A percentile compares a stretch with the other conserved stretches of the same genome.
These are phyloP conservation scores for Aspergillus fumigatiaffinis DNA, from an alignment of 2,329 filamentous ascomycete species.

Conservation along the genomic window DNA sequence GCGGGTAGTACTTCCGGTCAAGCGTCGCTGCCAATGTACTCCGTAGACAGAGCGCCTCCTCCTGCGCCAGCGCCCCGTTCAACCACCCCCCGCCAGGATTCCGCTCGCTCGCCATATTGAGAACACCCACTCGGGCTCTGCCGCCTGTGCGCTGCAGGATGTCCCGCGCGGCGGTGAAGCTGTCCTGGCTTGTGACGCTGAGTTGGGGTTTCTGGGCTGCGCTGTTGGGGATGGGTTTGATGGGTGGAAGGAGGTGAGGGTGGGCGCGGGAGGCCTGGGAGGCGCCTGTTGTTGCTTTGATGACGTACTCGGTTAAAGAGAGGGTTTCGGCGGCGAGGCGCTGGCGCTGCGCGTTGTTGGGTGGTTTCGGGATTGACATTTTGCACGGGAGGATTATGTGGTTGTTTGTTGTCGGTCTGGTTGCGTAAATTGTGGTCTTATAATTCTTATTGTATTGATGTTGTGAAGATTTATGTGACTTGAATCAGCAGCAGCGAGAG, in stretches of 20 bases:
- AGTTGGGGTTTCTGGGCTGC: slow-evolving; percentile 1
- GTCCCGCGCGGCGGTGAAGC: slow-evolving; percentile 9
- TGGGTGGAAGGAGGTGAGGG: background rate
- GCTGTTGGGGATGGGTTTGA: background rate
- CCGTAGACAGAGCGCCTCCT: slow-evolving; percentile 61
- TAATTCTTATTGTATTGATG: background rate
- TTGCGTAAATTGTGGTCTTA: background rate
- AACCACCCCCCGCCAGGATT: slow-evolving; percentile 58
- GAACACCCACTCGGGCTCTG: slow-evolving; percentile 31
- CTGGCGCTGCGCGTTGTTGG: slow-evolving; percentile 9
- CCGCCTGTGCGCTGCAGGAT: slow-evolving; percentile 18
- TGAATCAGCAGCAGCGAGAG: background rate
- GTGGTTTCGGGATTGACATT: slow-evolving; percentile 1
- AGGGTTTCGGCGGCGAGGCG: slow-evolving; percentile 7
- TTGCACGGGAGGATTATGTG: background rate
- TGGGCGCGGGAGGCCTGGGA: background rate
- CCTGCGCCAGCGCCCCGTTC: slow-evolving; percentile 57
- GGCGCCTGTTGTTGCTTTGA: background rate
- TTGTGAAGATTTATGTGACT: background rate
- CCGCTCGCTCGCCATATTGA: slow-evolving; percentile 57
- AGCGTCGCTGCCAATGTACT: slow-evolving; percentile 31
- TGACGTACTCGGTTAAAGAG: background rate
- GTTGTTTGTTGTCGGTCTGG: background rate
- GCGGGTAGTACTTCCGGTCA: slow-evolving; percentile 44
- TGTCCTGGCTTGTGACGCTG: slow-evolving; percentile 7